Percentiles rank a stretch among this genome's conserved stretches.
These are phyloP conservation scores for Physcomitrium patens DNA, from an alignment of 225 moss, liverwort and hornwort genomes.

Conservation along the genomic window DNA sequence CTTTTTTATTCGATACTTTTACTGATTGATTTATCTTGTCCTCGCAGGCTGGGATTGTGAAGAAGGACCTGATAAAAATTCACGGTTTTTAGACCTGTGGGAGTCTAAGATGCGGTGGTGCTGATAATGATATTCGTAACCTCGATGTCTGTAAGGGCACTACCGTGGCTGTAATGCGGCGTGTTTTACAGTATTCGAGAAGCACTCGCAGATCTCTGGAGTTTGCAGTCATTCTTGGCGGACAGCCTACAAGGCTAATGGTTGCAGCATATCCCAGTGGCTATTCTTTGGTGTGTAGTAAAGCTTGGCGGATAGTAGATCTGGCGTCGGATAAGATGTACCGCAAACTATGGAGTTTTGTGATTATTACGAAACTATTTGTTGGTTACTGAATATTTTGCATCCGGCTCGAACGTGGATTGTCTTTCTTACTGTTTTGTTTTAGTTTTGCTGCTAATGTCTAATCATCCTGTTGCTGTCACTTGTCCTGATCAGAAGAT, in stretches of 20 bases:
- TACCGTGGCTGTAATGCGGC: conserved; percentile 26
- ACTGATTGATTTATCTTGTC: background rate
- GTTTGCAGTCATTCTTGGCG: conserved; percentile 30
- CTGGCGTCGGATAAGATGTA: conserved; percentile 13
- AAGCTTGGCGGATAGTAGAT: background rate
- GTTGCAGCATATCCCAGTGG: conserved; percentile 31
- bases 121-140: background rate
- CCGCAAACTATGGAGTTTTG: conserved; percentile 27
- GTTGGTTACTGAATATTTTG: conserved; percentile 11
- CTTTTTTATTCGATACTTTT: background rate
- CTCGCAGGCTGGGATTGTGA: conserved; percentile 74
- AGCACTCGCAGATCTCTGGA: conserved; percentile 21
- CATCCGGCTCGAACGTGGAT: background rate
- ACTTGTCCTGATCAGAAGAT: no score
- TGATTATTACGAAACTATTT: conserved; percentile 9
- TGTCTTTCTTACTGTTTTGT: no score
- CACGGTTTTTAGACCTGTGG: conserved; percentile 71
- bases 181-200: background rate
- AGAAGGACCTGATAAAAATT: conserved; percentile 94
- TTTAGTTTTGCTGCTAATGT: no score
- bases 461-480: no score
- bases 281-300: conserved; percentile 23
- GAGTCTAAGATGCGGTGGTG: background rate
- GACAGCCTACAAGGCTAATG: background rate
- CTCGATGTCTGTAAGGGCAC: conserved; percentile 38